Conservation (phyloP, 768 basidiomycete genomes). For the Sarcodon aspratus region DNA sequence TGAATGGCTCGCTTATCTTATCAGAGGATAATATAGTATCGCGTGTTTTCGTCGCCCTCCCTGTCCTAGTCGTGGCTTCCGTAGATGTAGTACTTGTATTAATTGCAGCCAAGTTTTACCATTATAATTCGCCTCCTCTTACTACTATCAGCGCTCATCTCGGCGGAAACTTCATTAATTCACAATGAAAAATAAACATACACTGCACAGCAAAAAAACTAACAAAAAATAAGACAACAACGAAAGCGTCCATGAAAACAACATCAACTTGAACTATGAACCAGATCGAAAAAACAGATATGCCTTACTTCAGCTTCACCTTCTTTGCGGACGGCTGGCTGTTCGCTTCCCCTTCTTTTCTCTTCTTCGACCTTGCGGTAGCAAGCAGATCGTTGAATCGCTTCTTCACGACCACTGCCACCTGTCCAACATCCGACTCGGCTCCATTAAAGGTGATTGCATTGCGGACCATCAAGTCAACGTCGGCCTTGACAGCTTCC, state of each 20-base stretch:
- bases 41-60: too few relatives aligned
- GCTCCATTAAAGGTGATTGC: conserved; percentile 82
- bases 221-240: too few relatives aligned
- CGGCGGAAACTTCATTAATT: neutral
- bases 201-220: neutral
- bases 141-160: neutral
- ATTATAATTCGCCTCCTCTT: too few relatives aligned
- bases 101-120: too few relatives aligned
- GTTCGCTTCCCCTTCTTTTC: conserved; percentile 61
- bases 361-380: conserved; percentile 43
- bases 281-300: neutral
- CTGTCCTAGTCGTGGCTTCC: too few relatives aligned
- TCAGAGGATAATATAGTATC: too few relatives aligned
- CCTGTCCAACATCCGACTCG: conserved; percentile 66
- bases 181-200: neutral
- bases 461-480: conserved; percentile 82
- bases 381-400: conserved; percentile 44
- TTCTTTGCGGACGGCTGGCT: conserved; percentile 53
- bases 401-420: conserved; percentile 39
- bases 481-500: conserved; percentile 74
- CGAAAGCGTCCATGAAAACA: neutral
- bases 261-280: neutral
- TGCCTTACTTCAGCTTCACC: conserved; percentile 40
- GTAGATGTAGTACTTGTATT: too few relatives aligned
- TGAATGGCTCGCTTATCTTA: too few relatives aligned